A percentile compares a stretch with the other conserved stretches of the same genome.
phyloP scores from a whole-genome alignment of 257 asterid species.

The Solanum chaucha region DNA sequence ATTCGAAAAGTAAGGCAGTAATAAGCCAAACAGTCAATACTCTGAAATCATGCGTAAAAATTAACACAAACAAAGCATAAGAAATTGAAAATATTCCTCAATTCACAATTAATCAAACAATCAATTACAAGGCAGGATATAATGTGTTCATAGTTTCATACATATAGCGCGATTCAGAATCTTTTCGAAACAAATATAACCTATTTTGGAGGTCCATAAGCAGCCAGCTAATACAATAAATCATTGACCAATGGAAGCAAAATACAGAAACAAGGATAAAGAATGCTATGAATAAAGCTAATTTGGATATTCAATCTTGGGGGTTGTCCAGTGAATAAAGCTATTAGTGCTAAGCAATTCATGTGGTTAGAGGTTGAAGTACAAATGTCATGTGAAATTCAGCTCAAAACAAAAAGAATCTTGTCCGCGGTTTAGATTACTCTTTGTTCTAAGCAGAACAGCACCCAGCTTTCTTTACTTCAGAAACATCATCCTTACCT shows the following conservation, averaged over 20 bases:
- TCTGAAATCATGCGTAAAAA: background rate
- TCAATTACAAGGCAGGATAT: background rate
- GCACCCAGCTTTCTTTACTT: constrained; percentile 7
- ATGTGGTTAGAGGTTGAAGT: background rate
- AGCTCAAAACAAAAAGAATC: background rate
- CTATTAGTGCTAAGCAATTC: background rate
- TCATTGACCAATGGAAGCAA: background rate
- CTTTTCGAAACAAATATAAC: background rate
- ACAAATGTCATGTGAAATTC: background rate
- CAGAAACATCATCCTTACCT: background rate
- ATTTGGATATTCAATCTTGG: background rate
- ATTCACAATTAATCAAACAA: background rate
- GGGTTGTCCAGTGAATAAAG: background rate
- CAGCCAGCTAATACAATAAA: background rate
- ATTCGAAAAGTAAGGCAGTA: background rate
- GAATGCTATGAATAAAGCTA: background rate
- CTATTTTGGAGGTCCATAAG: background rate
- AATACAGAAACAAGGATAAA: background rate
- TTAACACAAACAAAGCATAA: background rate
- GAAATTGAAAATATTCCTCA: background rate
- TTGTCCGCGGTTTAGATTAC: background rate
- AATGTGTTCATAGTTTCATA: background rate
- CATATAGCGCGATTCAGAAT: background rate
- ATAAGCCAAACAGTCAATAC: background rate
- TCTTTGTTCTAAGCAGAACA: background rate